phyloP scores from a whole-genome alignment of 345 rosid genomes.

The Heritiera fomes region DNA sequence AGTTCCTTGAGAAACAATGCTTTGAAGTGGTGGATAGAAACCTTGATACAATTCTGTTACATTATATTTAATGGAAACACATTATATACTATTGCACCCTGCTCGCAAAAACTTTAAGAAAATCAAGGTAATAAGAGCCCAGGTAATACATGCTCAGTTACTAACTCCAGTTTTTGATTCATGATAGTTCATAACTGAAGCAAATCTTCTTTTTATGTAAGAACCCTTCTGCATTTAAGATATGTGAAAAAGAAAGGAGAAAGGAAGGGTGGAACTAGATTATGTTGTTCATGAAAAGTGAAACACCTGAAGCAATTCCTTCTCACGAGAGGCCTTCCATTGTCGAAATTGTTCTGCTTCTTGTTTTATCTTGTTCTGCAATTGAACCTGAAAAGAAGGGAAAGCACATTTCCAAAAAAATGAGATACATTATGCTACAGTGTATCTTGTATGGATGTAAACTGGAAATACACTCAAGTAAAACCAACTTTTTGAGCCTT shows the following conservation, averaged over 20 bases:
- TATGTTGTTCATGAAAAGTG: not conserved
- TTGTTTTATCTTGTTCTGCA: conserved; percentile 78
- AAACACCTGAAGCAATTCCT: conserved; percentile 73
- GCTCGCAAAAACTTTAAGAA: not conserved
- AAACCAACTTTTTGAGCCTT: conserved; percentile 70
- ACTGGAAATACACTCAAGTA: conserved; percentile 12
- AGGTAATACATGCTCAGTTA: not conserved
- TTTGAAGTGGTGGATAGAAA: not conserved
- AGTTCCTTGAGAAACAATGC: not conserved
- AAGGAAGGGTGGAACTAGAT: not conserved
- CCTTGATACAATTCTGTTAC: not conserved
- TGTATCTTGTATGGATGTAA: not conserved
- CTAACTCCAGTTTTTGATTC: conserved; percentile 11
- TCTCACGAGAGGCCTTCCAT: conserved; percentile 79
- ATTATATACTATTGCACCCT: not conserved
- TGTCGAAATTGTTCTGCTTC: conserved; percentile 87
- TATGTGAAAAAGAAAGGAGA: not conserved
- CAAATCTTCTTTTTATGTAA: conserved; percentile 1
- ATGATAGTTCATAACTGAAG: not conserved
- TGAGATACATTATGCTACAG: conserved; percentile 1
- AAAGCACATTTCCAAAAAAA: conserved; percentile 13
- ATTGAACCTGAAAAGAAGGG: conserved; percentile 55
- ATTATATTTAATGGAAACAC: not conserved
- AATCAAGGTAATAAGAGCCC: not conserved
- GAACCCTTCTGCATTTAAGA: not conserved